These are phyloP conservation scores for Aspergillus ochraceus DNA, from an alignment of 2,329 filamentous ascomycete genomes.

Conservation along the genomic window DNA sequence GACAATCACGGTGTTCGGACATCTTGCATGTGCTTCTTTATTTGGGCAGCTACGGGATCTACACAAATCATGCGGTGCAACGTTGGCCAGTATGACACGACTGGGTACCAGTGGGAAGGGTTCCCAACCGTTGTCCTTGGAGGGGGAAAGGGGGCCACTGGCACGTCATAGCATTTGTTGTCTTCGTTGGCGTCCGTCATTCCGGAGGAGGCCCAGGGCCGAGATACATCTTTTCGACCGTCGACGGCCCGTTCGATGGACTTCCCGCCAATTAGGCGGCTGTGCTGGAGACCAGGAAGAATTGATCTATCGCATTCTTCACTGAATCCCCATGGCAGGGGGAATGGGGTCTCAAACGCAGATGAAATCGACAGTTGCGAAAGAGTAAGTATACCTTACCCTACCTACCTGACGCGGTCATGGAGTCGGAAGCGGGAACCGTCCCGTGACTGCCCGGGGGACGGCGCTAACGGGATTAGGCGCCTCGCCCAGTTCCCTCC, in stretches of 20 bases:
- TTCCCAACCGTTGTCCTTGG: constrained; percentile 12
- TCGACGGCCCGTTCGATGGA: neutral
- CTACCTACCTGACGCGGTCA: neutral
- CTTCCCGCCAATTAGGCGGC: neutral
- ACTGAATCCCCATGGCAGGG: neutral
- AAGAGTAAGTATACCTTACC: neutral
- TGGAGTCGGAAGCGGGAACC: constrained; percentile 3
- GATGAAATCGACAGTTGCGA: neutral
- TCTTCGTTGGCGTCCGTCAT: constrained; percentile 9
- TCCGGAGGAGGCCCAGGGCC: neutral
- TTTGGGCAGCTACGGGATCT: constrained; percentile 27
- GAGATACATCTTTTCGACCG: neutral
- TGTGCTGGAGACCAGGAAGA: neutral
- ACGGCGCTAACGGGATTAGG: constrained; percentile 26
- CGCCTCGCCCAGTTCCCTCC: constrained; percentile 25
- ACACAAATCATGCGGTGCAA: constrained; percentile 25
- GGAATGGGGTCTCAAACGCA: too few species aligned
- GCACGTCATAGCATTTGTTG: constrained; percentile 21
- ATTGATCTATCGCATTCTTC: constrained; percentile 8
- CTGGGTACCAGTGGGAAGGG: constrained; percentile 13
- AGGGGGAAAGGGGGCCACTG: constrained; percentile 6
- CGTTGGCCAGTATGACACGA: constrained; percentile 17
- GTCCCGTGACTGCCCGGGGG: constrained; percentile 30
- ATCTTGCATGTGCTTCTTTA: constrained; percentile 12
- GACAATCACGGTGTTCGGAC: constrained; percentile 13